phyloP scores from a whole-genome alignment of 75 land plant genomes.

The Pinus albicaulis region DNA sequence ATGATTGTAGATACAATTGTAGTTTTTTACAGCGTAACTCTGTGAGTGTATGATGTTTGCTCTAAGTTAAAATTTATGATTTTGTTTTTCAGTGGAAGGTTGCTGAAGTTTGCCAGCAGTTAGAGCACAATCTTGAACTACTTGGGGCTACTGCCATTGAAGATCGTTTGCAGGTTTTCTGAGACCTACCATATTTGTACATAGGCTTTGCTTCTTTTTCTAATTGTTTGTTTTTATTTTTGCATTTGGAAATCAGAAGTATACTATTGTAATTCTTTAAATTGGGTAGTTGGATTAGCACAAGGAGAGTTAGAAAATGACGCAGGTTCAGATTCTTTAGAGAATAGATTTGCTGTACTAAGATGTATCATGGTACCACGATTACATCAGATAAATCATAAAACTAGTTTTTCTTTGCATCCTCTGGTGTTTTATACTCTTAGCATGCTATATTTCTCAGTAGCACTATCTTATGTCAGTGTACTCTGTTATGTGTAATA shows the following conservation, averaged over 20 bases:
- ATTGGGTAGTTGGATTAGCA: neutral
- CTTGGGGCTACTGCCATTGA: conserved; percentile 98
- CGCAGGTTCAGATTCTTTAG: neutral
- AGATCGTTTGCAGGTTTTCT: conserved; percentile 88
- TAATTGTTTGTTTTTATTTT: neutral
- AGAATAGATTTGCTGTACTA: neutral
- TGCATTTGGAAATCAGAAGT: neutral
- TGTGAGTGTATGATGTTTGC: neutral
- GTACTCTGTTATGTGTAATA: neutral
- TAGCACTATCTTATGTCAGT: neutral
- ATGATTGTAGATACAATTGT: neutral
- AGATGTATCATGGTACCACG: neutral
- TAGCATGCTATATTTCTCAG: no score
- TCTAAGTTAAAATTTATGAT: neutral
- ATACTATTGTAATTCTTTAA: conserved; percentile 2
- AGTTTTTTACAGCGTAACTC: no score
- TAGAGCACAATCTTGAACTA: conserved; percentile 82
- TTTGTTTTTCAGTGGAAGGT: conserved; percentile 76
- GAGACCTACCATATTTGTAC: neutral
- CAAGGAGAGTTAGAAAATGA: neutral
- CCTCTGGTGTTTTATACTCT: neutral
- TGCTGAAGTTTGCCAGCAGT: conserved; percentile 87
- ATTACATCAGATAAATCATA: neutral
- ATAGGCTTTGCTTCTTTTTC: neutral
- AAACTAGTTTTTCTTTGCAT: neutral